Percentiles rank a stretch among this genome's conserved stretches.
Evolutionary conservation across 2,329 filamentous ascomycete species (phyloP).

Genomic region (Aspergillus luchuensis): DNA sequence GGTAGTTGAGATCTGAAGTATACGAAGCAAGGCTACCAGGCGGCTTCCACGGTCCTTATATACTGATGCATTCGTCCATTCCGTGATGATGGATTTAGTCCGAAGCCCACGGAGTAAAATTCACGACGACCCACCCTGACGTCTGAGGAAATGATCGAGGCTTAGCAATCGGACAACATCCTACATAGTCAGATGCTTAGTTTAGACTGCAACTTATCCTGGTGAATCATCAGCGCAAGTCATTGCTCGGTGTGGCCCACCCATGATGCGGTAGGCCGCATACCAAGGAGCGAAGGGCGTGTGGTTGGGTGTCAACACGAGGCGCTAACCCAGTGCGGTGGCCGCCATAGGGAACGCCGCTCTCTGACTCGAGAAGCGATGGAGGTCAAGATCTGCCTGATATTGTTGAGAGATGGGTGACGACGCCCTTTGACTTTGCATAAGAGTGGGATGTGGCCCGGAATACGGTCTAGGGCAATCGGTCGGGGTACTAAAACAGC

Average conservation of each 20-base stretch:
- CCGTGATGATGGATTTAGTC: neutral
- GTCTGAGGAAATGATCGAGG: neutral
- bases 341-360: neutral
- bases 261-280: neutral
- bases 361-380: neutral
- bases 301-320: neutral
- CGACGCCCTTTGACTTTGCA: neutral
- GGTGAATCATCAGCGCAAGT: neutral
- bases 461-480: neutral
- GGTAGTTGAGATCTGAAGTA: neutral
- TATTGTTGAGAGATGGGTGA: neutral
- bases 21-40: neutral
- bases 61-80: neutral
- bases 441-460: neutral
- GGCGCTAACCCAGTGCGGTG: neutral
- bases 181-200: neutral
- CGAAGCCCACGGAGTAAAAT: constrained; percentile 1
- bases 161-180: neutral
- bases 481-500: neutral
- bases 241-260: neutral
- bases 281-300: constrained; percentile 6
- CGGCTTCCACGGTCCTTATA: neutral
- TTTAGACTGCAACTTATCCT: neutral
- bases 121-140: neutral
- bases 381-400: neutral